Base-by-base conservation (phyloP, 768 basidiomycete genomes). In the Aureoboletus auriporus region DNA sequence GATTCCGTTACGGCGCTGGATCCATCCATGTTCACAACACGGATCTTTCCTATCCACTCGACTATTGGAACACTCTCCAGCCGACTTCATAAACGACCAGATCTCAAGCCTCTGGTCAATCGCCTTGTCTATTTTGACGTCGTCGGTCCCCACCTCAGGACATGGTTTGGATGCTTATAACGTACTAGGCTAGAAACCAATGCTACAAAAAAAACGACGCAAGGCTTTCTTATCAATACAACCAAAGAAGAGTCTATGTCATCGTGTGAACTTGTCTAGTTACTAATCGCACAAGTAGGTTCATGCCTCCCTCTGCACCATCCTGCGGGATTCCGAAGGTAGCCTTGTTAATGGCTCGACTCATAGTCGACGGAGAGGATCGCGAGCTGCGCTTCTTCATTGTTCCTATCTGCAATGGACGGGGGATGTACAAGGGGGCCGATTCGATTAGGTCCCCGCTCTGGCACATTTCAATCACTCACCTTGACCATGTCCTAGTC, bases 151-250 rank as follows among this genome's bases (percentile, higher is more conserved):
- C 80, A 75, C 51, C 71, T 79, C 39, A 10, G 80, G 77, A 2
- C 82, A 83, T 48, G 80, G 80, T 12, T 61, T 82, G 14, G 80
- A 82, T 39, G 74, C 79, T 1, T 75, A 77, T 53, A 79, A 83
- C 54, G 72, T 82, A n/a, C n/a, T n/a, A n/a, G n/a, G n/a, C n/a
- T n/a, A 9, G 80, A 83, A 59, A 83, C 82, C 8, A 83, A 79
- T 12, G 82, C 79, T 11, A 79, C 75, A 0, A 71, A 70, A 47
- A n/a, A 23, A 23, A 76, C 73, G 1, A 42, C 65, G 2, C 65
- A 73, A 47, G 80, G 80, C 2, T 82, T 76, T 50, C 68, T 79
- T 39, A 71, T 83, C 31, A 64, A 82, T 51, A 79, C 80, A 0
- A 79, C 79, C 33, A 64, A 75, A 31, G 75, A 79, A 53, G 78